phyloP scores from a whole-genome alignment of 2,329 filamentous ascomycete genomes.

The Colletotrichum liaoningense region DNA sequence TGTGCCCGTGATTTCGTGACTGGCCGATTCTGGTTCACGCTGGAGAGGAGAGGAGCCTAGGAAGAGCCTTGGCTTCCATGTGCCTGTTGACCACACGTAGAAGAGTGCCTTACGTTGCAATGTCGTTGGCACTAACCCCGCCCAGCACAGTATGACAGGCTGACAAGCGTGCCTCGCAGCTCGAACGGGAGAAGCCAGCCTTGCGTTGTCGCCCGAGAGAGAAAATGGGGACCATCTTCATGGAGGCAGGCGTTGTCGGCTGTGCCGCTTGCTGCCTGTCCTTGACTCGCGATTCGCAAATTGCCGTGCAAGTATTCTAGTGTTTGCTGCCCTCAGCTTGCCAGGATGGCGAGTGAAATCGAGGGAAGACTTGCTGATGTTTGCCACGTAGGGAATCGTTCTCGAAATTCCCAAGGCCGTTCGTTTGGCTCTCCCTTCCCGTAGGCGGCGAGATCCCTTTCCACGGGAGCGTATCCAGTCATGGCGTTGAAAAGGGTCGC shows the following conservation, averaged over 20 bases:
- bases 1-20: not conserved
- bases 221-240: not conserved
- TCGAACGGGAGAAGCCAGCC: not conserved
- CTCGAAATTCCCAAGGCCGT: not conserved
- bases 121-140: not conserved
- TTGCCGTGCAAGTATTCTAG: not conserved
- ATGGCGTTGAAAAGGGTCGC: not conserved
- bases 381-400: not conserved
- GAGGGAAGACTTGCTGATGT: not conserved
- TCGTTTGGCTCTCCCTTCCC: not conserved
- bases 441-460: not conserved
- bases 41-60: not conserved
- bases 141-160: not conserved
- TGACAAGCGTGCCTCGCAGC: not conserved
- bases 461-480: not conserved
- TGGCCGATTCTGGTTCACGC: not conserved
- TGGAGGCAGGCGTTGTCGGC: not conserved
- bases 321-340: not conserved
- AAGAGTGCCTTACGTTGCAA: slow-evolving; percentile 12
- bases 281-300: not conserved
- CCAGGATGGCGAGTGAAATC: not conserved
- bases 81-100: not conserved
- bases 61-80: not conserved
- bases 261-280: not conserved
- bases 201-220: not conserved